Conservation (phyloP, 306 rosid species). For the Ormosia emarginata region DNA sequence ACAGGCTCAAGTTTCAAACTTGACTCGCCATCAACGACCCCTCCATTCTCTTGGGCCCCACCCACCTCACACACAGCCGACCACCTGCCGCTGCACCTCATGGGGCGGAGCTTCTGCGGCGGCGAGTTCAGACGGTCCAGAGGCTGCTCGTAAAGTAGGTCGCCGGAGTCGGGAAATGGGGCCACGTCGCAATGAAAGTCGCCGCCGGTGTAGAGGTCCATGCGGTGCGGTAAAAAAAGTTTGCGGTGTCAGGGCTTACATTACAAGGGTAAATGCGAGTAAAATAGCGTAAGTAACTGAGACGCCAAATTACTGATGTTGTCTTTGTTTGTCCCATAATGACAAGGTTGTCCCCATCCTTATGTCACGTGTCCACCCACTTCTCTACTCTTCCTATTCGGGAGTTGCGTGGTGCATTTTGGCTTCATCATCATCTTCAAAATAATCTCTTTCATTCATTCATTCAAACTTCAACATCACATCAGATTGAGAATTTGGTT, state of each 20-base stretch:
- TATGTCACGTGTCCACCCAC: background rate
- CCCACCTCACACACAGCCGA: background rate
- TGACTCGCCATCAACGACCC: background rate
- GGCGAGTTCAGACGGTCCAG: constrained; percentile 24
- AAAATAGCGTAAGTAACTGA: too few relatives aligned
- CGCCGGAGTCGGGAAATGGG: constrained; percentile 67
- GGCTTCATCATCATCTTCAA: background rate
- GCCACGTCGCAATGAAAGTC: constrained; percentile 52
- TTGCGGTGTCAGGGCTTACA: constrained; percentile 35
- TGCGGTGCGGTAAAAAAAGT: background rate
- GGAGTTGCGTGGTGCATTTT: background rate
- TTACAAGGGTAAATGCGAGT: too few relatives aligned
- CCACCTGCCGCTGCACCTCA: constrained; percentile 38
- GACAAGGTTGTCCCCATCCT: background rate
- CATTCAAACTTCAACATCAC: background rate
- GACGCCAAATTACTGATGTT: too few relatives aligned
- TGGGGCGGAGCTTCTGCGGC: constrained; percentile 77
- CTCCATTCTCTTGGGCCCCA: too few relatives aligned
- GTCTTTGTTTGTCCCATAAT: background rate
- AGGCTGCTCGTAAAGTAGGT: constrained; percentile 36
- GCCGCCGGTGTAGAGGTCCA: constrained; percentile 53
- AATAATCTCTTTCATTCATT: background rate
- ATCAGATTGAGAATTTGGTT: background rate
- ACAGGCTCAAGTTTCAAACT: too few relatives aligned
- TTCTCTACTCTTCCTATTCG: too few relatives aligned